Evolutionary conservation across 1,284 basidiomycete species (phyloP), one percentile per base, ranked within the genome.

Genomic region (Ustilago bromivora): DNA sequence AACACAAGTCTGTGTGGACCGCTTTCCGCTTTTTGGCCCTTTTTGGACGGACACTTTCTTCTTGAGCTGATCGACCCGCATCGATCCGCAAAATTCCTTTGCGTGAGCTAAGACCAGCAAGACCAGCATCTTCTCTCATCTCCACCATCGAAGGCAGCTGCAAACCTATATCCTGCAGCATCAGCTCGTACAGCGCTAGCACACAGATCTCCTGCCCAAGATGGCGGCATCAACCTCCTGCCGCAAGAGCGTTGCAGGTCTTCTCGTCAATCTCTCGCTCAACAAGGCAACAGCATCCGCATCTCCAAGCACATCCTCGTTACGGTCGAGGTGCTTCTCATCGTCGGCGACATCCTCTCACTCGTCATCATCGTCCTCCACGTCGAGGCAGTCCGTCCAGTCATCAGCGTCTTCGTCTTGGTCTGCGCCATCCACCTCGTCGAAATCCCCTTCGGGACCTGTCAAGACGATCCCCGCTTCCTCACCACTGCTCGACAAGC

Each of bases 401-500:
- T 23, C 36, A 17, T 31, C 55, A 2, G 40, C 55, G 0, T 57
- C 65, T 17, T 57, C 54, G 12, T 12, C 57, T n/a, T 56, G 12
- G 7, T 51, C 49, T 51, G 49, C 49, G 31, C 43, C 43, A 46
- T 46, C 43, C 0, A 57, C 62, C 9, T 63, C 68, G 19, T 62
- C 53, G 35, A 36, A 13, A 12, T 46, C 69, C 15, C 53, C 60
- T 4, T 59, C 64, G 9, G 28, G 49, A 5, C 11, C 49, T 12
- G 49, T 62, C 63, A n/a, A 31, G n/a, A 65, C 65, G 10, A 61
- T 76, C 28, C 75, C 75, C 0, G 38, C 47, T 5, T 70, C 70
- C 1, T 77, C 75, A 17, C 75, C 80, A 4, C 59, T 82, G 71
- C 78, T 77, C 35, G 75, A 82, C 62, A 71, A 71, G 60, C 78